Evolutionary conservation across 2,329 filamentous ascomycete species (phyloP), one percentile per base, ranked within the genome.

Genomic region (Epichloe baconii): DNA sequence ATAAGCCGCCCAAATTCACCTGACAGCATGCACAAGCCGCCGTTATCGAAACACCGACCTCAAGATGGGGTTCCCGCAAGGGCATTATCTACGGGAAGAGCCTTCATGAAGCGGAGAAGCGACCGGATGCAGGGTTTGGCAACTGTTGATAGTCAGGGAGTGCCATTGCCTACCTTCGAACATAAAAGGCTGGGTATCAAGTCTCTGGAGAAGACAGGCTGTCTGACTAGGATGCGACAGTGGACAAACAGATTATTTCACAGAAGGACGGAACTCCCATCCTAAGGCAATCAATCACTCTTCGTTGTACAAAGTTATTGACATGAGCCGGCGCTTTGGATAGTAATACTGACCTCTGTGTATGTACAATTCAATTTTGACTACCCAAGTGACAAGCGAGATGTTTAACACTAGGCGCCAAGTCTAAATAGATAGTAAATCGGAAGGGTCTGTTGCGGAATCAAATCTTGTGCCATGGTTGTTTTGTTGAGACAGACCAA

Each of bases 61-160:
- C 43, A 19, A 35, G 38, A 17, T 42, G 47, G 26, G 43, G 37
- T 54, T 14, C 57, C 61, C 7, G 51, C 47, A 31, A 55, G 60
- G 37, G 53, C 58, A 23, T 52, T 59, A 34, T 63, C 61, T 19
- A 58, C 59, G 8, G 60, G 60, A 11, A 55, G 58, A 44, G 54
- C 57, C 5, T 62, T 61, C 35, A 59, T 62, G 59, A 57, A 55
- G 48, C 58, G 55, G 23, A 56, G 59, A 23, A 55, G 50, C 35
- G 40, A 48, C 14, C 53, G 51, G 45, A 50, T 47, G 31, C 52
- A 56, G 21, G 49, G 21, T 17, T n/a, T 52, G 26, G 34, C 19
- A 45, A 38, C 47, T 46, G 42, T 44, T 21, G 31, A 52, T 19
- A 49, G 48, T 35, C 23, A 44, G 35, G 40, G 49, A 41, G 19